Base-by-base conservation (phyloP, 352 stramenopile genomes). In the Blastocystis sp. region DNA sequence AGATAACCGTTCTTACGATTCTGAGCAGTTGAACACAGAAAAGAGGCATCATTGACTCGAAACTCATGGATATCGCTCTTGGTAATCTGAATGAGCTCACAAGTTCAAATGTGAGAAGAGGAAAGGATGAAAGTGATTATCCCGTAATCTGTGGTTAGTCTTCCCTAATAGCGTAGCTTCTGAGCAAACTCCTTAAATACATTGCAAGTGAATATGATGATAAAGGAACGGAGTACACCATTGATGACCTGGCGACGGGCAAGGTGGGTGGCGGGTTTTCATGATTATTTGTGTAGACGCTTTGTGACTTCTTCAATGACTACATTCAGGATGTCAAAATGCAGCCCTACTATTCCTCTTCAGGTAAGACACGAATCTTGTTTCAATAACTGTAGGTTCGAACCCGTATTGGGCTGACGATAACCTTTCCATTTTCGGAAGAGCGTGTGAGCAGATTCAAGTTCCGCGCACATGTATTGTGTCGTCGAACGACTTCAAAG, bases 221-320 rank as follows among this genome's bases (percentile, higher is more conserved):
- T 3, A 81, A 81, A 46, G 18, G 14, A 40, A 14, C 14, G 18
- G 24, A 44, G 0, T 7, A 63, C 21, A 21, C 21, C 11, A 51
- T 81, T 42, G 44, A 81, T 48, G 11, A 36, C 6, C 24, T 81
- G 46, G 69, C 69, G n/a, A 63, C 69, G 9, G 69, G 69, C 42
- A 64, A 29, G 21, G 69, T 81, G 44, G 11, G 14, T n/a, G 24
- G 16, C 24, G 18, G 36, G n/a, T 44, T 8, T 11, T 16, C n/a
- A 18, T 40, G 38, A 27, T 29, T 51, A n/a, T 64, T 44, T 46
- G n/a, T 40, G 4, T 29, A 81, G 69, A 65, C 44, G 21, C 36
- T 81, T 18, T 81, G 69, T 27, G 48, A 81, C 29, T 63, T 81
- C 14, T n/a, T 81, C 0, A 57, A 21, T 36, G 69, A 81, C 42